Evolutionary conservation across 257 asterid species (phyloP).

Genomic region (Solanum pinnatisectum): DNA sequence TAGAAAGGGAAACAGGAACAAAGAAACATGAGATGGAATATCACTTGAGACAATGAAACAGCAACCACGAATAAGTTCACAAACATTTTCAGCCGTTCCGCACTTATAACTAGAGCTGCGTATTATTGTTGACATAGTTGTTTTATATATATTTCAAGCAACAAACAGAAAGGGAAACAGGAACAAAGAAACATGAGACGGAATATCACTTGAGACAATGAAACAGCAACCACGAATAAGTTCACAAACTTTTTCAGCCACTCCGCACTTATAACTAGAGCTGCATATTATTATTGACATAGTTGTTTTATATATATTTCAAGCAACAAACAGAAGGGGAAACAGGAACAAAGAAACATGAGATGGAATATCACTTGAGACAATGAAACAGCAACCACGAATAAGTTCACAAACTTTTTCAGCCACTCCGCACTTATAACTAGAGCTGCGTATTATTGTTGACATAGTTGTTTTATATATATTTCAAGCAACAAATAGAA

Average conservation of each 20-base stretch:
- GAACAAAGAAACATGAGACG: neutral
- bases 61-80: neutral
- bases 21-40: neutral
- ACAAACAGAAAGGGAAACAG: neutral
- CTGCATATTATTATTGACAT: constrained; percentile 18
- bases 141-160: too few species aligned
- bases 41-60: neutral
- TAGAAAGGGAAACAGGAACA: neutral
- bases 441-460: constrained; percentile 36
- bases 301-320: neutral
- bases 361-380: neutral
- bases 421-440: constrained; percentile 67
- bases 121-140: neutral
- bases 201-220: neutral
- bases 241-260: constrained; percentile 46
- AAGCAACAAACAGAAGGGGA: neutral
- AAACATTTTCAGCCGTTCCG: constrained; percentile 69
- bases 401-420: constrained; percentile 23
- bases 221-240: neutral
- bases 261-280: constrained; percentile 63
- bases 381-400: neutral
- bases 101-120: constrained; percentile 62
- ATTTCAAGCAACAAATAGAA: too few species aligned
- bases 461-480: neutral
- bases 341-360: neutral